A percentile compares a stretch with the other conserved stretches of the same genome.
Conservation (phyloP, 1,284 basidiomycete genomes). For the Filobasidium uniguttulatum region DNA sequence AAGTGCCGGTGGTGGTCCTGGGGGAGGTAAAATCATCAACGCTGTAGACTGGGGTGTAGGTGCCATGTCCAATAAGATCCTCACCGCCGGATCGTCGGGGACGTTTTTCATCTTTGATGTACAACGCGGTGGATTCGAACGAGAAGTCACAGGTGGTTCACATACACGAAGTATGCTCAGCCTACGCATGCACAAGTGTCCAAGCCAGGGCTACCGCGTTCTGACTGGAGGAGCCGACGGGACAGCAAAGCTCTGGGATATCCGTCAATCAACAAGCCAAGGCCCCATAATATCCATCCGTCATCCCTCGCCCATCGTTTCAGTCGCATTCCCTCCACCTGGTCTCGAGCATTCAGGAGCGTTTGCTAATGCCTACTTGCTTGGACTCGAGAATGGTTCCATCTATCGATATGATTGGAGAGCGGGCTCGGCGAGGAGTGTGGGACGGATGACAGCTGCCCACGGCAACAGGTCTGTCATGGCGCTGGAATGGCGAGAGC, state of each 20-base stretch:
- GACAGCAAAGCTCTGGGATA: slow-evolving; percentile 67
- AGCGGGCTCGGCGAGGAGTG: slow-evolving; percentile 48
- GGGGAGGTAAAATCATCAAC: slow-evolving; percentile 29
- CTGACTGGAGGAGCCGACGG: slow-evolving; percentile 73
- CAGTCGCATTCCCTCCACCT: slow-evolving; percentile 57
- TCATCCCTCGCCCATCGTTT: slow-evolving; percentile 56
- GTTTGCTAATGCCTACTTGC: slow-evolving; percentile 42
- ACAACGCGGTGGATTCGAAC: slow-evolving; percentile 59
- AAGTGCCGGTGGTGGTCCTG: background rate
- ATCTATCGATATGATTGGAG: slow-evolving; percentile 60
- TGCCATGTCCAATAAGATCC: slow-evolving; percentile 59
- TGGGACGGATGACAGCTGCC: slow-evolving; percentile 62
- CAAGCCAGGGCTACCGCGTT: slow-evolving; percentile 51
- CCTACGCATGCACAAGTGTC: slow-evolving; percentile 45
- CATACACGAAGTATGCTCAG: slow-evolving; percentile 64
- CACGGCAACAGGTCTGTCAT: slow-evolving; percentile 59
- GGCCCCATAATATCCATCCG: slow-evolving; percentile 54
- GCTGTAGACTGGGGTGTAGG: slow-evolving; percentile 70
- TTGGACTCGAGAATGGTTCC: slow-evolving; percentile 63
- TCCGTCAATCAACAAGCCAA: slow-evolving; percentile 50
- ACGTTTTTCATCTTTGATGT: slow-evolving; percentile 76
- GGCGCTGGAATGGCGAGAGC: slow-evolving; percentile 57
- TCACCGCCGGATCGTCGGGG: slow-evolving; percentile 68
- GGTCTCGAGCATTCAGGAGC: slow-evolving; percentile 46
- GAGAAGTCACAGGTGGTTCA: slow-evolving; percentile 50